Percentiles rank a stretch among this genome's conserved stretches.
These are phyloP conservation scores for Eruca vesicaria DNA, from an alignment of 441 rosid species.

Conservation along the genomic window DNA sequence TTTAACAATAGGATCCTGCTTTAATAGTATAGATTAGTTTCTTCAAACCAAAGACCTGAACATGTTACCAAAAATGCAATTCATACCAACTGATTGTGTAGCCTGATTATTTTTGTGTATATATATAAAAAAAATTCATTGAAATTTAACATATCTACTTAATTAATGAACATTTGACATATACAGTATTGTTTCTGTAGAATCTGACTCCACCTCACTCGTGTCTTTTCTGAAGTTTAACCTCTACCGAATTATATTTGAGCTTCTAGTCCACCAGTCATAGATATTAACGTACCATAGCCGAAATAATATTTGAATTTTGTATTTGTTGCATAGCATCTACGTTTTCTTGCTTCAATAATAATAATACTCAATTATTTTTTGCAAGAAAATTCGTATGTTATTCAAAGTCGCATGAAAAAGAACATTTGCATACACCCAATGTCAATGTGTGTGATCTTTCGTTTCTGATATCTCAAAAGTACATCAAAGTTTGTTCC, in stretches of 20 bases:
- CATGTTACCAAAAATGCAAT: not conserved
- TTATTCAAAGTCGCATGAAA: not conserved
- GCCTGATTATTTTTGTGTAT: not conserved
- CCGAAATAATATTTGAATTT: not conserved
- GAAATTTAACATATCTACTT: not conserved
- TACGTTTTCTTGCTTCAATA: not conserved
- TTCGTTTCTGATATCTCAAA: constrained; percentile 19
- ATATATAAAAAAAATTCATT: too few species aligned
- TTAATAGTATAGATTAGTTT: too few species aligned
- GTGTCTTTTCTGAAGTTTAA: constrained; percentile 11
- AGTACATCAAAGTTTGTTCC: constrained; percentile 20
- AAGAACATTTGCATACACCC: not conserved
- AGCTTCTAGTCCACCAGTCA: not conserved
- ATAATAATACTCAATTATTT: not conserved
- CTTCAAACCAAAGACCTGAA: not conserved
- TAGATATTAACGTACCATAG: not conserved
- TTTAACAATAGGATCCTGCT: too few species aligned
- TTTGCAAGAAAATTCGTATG: not conserved
- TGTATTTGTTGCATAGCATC: not conserved
- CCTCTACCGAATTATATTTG: not conserved
- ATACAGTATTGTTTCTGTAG: constrained; percentile 22
- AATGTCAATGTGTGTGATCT: not conserved
- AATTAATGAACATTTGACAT: constrained; percentile 16
- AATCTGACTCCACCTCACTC: constrained; percentile 12
- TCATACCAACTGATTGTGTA: not conserved